Percentiles rank a stretch among this genome's conserved stretches.
Evolutionary conservation across 768 basidiomycete species (phyloP).

Genomic region (Rhodotorula sphaerocarpa): DNA sequence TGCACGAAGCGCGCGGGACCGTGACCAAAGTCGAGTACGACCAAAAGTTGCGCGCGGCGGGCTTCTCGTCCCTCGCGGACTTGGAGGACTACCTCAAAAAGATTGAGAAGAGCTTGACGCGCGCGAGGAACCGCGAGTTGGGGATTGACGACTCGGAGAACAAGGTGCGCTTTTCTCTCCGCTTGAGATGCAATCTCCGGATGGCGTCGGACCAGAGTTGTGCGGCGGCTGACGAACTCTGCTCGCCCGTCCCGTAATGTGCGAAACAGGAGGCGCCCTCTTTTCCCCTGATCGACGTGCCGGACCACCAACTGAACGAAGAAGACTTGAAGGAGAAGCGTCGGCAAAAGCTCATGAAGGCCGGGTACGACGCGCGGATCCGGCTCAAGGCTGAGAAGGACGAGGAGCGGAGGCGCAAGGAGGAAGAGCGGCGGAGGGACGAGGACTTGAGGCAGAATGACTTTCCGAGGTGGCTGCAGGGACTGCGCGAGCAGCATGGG

Average conservation of each 20-base stretch:
- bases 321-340: slow-evolving; percentile 88
- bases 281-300: slow-evolving; percentile 84
- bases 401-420: slow-evolving; percentile 56
- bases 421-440: slow-evolving; percentile 55
- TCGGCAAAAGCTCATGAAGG: slow-evolving; percentile 84
- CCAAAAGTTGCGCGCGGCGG: slow-evolving; percentile 51
- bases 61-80: slow-evolving; percentile 51
- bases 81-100: slow-evolving; percentile 78
- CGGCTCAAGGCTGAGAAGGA: slow-evolving; percentile 80
- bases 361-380: slow-evolving; percentile 81
- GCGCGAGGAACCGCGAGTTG: slow-evolving; percentile 69
- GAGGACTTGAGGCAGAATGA: slow-evolving; percentile 68
- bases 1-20: slow-evolving; percentile 57
- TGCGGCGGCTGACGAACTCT: too few relatives aligned
- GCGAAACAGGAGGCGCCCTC: slow-evolving; percentile 72
- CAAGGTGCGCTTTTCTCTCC: slow-evolving; percentile 41
- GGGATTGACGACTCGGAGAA: slow-evolving; percentile 56
- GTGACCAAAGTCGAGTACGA: slow-evolving; percentile 62
- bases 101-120: slow-evolving; percentile 67
- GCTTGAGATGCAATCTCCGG: too few relatives aligned
- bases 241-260: too few relatives aligned
- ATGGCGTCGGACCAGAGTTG: too few relatives aligned
- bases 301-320: slow-evolving; percentile 81
- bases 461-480: slow-evolving; percentile 62
- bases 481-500: slow-evolving; percentile 70